Evolutionary conservation across 129 eudicot genomes (phyloP).

Genomic region (Rutidosis leptorrhynchoides): DNA sequence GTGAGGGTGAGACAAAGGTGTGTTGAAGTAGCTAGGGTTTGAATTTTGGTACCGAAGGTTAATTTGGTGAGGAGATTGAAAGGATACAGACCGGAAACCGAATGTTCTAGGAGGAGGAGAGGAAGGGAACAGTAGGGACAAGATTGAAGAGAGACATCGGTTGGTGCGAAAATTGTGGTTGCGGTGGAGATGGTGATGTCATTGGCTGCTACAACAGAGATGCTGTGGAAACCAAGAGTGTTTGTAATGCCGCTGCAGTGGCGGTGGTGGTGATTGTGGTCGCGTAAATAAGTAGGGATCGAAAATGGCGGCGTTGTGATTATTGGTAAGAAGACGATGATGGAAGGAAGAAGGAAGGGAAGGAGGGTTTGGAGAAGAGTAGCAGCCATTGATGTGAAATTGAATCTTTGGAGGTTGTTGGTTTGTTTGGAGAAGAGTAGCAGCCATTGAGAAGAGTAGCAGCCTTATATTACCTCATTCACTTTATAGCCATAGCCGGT

Average conservation of each 20-base stretch:
- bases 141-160: conserved; percentile 63
- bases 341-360: neutral
- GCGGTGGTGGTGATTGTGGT: conserved; percentile 20
- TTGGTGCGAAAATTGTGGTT: conserved; percentile 70
- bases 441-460: too few relatives aligned
- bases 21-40: conserved; percentile 56
- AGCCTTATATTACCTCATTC: too few relatives aligned
- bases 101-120: conserved; percentile 67
- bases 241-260: conserved; percentile 19
- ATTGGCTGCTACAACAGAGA: conserved; percentile 43
- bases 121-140: conserved; percentile 70
- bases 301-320: neutral
- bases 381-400: neutral
- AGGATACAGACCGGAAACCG: conserved; percentile 64
- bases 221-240: conserved; percentile 50
- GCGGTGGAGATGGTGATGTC: conserved; percentile 36
- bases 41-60: conserved; percentile 64
- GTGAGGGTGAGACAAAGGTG: conserved; percentile 68
- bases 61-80: conserved; percentile 46
- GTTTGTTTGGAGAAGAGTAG: too few relatives aligned
- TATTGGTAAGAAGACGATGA: neutral
- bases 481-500: too few relatives aligned
- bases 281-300: neutral
- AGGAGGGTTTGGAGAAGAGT: neutral
- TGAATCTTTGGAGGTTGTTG: neutral